A percentile compares a stretch with the other conserved stretches of the same genome.
Conservation (phyloP, 352 stramenopile genomes). For the Globisporangium emineosum region DNA sequence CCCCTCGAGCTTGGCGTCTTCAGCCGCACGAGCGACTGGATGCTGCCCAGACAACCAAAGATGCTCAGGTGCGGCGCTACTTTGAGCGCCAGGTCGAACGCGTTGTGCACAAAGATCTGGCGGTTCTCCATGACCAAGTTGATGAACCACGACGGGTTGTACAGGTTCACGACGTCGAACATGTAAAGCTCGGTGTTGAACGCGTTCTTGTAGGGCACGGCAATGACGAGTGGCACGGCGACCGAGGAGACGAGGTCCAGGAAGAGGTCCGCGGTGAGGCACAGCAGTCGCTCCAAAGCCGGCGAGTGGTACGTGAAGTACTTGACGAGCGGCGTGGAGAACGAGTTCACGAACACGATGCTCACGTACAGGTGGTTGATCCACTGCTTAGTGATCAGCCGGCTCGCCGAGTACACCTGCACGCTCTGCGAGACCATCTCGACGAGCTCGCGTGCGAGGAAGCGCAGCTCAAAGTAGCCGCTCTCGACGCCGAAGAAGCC, state of each 20-base stretch:
- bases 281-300: slow-evolving; percentile 20
- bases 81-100: slow-evolving; percentile 21
- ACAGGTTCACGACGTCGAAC: slow-evolving; percentile 11
- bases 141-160: slow-evolving; percentile 21
- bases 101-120: slow-evolving; percentile 19
- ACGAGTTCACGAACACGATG: slow-evolving; percentile 21
- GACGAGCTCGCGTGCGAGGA: slow-evolving; percentile 17
- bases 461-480: slow-evolving; percentile 20
- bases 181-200: slow-evolving; percentile 14
- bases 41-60: slow-evolving; percentile 16
- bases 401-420: slow-evolving; percentile 20
- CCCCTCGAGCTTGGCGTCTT: background rate
- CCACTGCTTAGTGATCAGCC: slow-evolving; percentile 12
- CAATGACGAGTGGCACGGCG: slow-evolving; percentile 19
- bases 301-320: slow-evolving; percentile 18
- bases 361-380: slow-evolving; percentile 27
- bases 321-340: slow-evolving; percentile 23
- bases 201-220: slow-evolving; percentile 6
- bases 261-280: slow-evolving; percentile 15
- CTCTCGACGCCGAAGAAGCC: slow-evolving; percentile 16
- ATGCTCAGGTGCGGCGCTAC: slow-evolving; percentile 24
- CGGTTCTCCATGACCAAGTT: slow-evolving; percentile 24
- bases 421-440: slow-evolving; percentile 26
- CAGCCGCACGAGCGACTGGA: slow-evolving; percentile 14
- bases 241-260: slow-evolving; percentile 19